phyloP scores from a whole-genome alignment of 2,329 filamentous ascomycete genomes.

The Epicoccum nigrum region DNA sequence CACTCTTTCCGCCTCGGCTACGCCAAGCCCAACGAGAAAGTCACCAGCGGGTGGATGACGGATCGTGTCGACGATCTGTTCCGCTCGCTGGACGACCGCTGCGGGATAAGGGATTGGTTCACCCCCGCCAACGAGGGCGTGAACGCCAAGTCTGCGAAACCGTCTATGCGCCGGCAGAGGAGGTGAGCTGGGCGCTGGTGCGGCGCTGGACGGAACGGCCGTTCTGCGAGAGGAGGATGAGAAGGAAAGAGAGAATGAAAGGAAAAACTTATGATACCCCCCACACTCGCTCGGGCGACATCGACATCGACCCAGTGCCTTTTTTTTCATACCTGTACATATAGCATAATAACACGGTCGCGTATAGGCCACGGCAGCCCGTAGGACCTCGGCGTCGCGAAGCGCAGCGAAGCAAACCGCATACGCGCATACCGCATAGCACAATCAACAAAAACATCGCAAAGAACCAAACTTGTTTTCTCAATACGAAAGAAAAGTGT shows the following conservation, averaged over 20 bases:
- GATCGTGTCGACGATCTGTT: constrained; percentile 46
- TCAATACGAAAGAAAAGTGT: background rate
- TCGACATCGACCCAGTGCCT: background rate
- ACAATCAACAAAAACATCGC: constrained; percentile 4
- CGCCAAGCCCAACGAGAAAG: constrained; percentile 34
- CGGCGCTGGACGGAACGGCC: no score
- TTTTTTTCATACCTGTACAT: constrained; percentile 1
- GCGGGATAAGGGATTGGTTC: constrained; percentile 45
- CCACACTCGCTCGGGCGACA: constrained; percentile 15
- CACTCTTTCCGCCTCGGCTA: constrained; percentile 41
- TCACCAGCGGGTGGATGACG: constrained; percentile 45
- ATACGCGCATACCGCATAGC: background rate
- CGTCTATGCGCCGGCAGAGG: constrained; percentile 25
- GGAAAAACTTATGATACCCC: constrained; percentile 19
- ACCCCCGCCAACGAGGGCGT: constrained; percentile 29
- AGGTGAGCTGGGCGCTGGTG: background rate
- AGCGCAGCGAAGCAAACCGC: no score
- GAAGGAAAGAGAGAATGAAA: constrained; percentile 1
- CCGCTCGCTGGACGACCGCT: constrained; percentile 36
- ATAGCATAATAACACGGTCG: no score
- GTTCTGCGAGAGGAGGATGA: no score
- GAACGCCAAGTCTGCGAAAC: constrained; percentile 14
- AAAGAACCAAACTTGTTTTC: background rate
- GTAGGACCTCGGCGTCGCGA: constrained; percentile 1
- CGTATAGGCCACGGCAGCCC: constrained; percentile 11